phyloP scores from a whole-genome alignment of 345 rosid genomes.

The Rhodamnia rubescens region DNA sequence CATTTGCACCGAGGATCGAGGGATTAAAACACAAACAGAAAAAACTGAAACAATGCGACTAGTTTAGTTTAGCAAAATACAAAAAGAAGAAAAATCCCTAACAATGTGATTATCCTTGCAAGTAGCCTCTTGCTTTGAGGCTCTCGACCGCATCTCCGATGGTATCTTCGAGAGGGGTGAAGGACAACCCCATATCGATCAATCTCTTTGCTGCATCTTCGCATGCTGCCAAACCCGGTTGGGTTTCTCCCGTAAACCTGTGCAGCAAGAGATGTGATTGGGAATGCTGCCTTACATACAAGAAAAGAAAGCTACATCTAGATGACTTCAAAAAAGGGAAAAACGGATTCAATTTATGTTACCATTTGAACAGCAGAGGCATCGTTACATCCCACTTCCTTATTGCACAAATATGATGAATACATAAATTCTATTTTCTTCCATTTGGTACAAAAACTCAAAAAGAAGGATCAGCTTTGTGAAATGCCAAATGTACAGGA shows the following conservation, averaged over 20 bases:
- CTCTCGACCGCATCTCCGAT: constrained; percentile 53
- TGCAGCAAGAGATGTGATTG: not conserved
- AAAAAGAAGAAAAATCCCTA: not conserved
- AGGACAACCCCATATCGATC: constrained; percentile 46
- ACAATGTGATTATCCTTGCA: constrained; percentile 9
- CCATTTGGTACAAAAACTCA: not conserved
- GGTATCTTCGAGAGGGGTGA: constrained; percentile 59
- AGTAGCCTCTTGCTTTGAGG: constrained; percentile 44
- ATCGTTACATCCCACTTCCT: not conserved
- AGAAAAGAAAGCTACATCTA: not conserved
- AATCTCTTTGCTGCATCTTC: constrained; percentile 67
- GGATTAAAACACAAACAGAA: not conserved
- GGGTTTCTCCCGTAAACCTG: constrained; percentile 52
- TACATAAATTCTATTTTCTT: not conserved
- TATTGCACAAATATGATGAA: not conserved
- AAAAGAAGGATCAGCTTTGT: not conserved
- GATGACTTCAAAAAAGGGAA: not conserved
- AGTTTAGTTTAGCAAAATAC: not conserved
- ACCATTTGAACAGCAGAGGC: not conserved
- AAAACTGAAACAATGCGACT: not conserved
- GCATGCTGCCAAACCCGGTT: constrained; percentile 45
- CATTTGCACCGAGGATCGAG: not conserved
- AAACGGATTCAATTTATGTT: not conserved
- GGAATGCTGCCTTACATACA: not conserved
- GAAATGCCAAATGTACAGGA: not conserved